Base-by-base conservation (phyloP, 805 yeast genomes). In the Starmerella kuoi region DNA sequence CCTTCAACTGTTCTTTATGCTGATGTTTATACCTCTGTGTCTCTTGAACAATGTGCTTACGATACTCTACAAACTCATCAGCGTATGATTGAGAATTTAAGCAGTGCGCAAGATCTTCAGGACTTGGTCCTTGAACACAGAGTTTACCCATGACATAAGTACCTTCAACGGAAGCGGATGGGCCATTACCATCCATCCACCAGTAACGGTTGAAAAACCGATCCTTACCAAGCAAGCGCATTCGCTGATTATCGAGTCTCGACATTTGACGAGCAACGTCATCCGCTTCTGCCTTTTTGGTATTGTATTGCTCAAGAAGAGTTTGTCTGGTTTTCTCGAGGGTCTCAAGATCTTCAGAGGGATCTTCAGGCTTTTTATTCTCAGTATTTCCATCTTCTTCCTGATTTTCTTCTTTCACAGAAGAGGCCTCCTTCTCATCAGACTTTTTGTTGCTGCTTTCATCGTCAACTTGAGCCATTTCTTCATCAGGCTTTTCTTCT, bases 181-280 rank as follows among this genome's bases (percentile, higher is more conserved):
- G 66, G 0, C 97, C 98, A 55, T 80, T 79, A 48, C 70, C 69
- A 55, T 88, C 97, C 56, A 86, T 76, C 95, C 95, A 91, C 94
- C 94, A 91, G 59, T 88, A 91, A 50, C 87, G 68, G 63, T 91
- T 91, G 59, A 68, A 86, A 45, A 74, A 72, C 38, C 94, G 65
- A 60, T 91, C 98, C 45, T 76, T 70, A 2, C 98, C 98, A 22
- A 91, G 63, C 24, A 74, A 67, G 41, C 73, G 72, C 37, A 86
- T 69, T 44, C 97, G 64, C 57, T 85, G 95, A 46, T 79, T 69
- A 54, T 87, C 95, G 15, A 58, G 49, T 9, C 47, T 48, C 4
- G 58, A 48, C 20, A 91, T 63, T 44, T 73, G 67, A 46, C 65
- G 69, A 52, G 83, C 94, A 15, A 76, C 61, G 28, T 67, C 66